Evolutionary conservation across 306 rosid genomes (phyloP).

Genomic region (Lithocarpus polystachyus): DNA sequence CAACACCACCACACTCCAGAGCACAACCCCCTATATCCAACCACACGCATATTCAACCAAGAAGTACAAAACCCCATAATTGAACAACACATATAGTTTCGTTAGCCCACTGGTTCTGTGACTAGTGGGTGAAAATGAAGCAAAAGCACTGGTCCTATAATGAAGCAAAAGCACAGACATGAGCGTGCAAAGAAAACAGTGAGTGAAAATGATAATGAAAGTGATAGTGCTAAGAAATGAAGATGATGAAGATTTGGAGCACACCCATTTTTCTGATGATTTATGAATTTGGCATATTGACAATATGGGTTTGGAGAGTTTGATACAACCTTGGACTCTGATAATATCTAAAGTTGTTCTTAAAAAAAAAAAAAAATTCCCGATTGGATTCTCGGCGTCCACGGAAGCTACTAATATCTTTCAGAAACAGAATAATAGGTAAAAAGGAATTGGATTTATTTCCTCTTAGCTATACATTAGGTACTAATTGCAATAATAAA

Average conservation of each 20-base stretch:
- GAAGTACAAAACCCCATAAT: neutral
- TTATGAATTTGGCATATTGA: constrained; percentile 27
- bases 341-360: too few relatives aligned
- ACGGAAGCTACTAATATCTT: too few relatives aligned
- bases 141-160: too few relatives aligned
- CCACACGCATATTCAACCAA: neutral
- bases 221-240: constrained; percentile 41
- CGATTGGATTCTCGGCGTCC: too few relatives aligned
- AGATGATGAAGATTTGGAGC: constrained; percentile 16
- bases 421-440: too few relatives aligned
- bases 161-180: constrained; percentile 53
- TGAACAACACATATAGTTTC: constrained; percentile 36
- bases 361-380: too few relatives aligned
- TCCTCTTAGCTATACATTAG: too few relatives aligned
- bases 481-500: too few relatives aligned
- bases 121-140: constrained; percentile 64
- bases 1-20: constrained; percentile 54
- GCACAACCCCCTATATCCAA: constrained; percentile 54
- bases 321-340: neutral
- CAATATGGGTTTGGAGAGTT: neutral
- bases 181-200: constrained; percentile 52
- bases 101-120: constrained; percentile 55
- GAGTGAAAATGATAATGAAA: constrained; percentile 30
- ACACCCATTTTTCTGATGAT: constrained; percentile 30
- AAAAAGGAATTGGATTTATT: too few relatives aligned